phyloP scores from a whole-genome alignment of 2,329 filamentous ascomycete genomes.

The Waltergamsia citrina region DNA sequence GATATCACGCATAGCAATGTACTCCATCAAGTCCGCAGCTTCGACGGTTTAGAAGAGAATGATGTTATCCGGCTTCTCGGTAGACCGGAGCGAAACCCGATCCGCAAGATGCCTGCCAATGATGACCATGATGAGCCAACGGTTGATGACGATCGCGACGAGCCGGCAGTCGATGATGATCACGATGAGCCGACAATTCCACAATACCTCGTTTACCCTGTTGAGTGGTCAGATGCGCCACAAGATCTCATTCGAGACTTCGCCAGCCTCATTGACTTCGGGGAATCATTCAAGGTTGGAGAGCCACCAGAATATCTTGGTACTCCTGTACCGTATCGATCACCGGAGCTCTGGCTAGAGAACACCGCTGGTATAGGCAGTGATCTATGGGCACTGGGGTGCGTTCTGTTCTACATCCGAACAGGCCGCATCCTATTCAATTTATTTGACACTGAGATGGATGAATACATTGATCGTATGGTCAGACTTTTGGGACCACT shows the following conservation, averaged over 20 bases:
- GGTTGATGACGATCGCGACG: too few species aligned
- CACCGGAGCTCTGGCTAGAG: slow-evolving; percentile 17
- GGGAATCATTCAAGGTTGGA: slow-evolving; percentile 10
- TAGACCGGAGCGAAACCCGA: neutral
- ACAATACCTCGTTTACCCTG: slow-evolving; percentile 12
- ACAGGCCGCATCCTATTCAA: slow-evolving; percentile 16
- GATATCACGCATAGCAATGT: slow-evolving; percentile 18
- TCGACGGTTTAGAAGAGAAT: slow-evolving; percentile 13
- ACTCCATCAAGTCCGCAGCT: slow-evolving; percentile 9
- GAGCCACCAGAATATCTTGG: slow-evolving; percentile 11
- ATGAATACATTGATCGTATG: slow-evolving; percentile 18
- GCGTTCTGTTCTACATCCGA: slow-evolving; percentile 21
- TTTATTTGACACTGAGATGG: slow-evolving; percentile 13
- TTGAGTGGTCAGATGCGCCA: slow-evolving; percentile 7
- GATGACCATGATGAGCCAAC: too few species aligned
- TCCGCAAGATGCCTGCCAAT: too few species aligned
- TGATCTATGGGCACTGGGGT: slow-evolving; percentile 23
- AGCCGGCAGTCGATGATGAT: slow-evolving; percentile 2
- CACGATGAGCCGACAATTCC: slow-evolving; percentile 10
- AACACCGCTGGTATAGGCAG: slow-evolving; percentile 8
- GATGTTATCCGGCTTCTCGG: slow-evolving; percentile 10
- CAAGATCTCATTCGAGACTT: slow-evolving; percentile 9
- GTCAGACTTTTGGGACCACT: slow-evolving; percentile 18
- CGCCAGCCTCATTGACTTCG: slow-evolving; percentile 15
- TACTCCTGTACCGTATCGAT: slow-evolving; percentile 16